These are phyloP conservation scores for Iris pallida DNA, from an alignment of 116 monocot genomes.

Conservation along the genomic window DNA sequence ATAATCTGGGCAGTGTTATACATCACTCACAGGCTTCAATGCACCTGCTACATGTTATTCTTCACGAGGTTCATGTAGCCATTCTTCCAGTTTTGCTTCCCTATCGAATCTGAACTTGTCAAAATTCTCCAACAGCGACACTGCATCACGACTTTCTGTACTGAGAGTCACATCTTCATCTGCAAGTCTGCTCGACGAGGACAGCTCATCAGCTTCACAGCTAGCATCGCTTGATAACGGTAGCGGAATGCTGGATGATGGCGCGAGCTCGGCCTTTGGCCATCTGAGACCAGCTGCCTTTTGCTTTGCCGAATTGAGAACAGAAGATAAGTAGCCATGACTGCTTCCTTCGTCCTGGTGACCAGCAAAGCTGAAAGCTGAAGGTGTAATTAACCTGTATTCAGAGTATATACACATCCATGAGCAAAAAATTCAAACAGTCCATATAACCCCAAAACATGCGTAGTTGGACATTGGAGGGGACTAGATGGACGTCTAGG, in stretches of 20 bases:
- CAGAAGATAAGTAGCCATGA: constrained; percentile 47
- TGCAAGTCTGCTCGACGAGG: constrained; percentile 30
- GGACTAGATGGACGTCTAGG: too few species aligned
- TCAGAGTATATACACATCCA: not conserved
- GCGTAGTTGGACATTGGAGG: too few species aligned
- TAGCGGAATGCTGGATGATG: constrained; percentile 12
- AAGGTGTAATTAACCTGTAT: constrained; percentile 55
- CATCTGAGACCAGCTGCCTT: constrained; percentile 58
- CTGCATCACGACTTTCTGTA: constrained; percentile 3
- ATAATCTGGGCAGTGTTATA: too few species aligned
- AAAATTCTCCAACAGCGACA: constrained; percentile 31
- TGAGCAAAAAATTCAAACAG: too few species aligned
- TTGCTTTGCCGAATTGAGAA: constrained; percentile 73
- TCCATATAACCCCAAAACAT: too few species aligned
- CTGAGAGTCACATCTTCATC: constrained; percentile 22
- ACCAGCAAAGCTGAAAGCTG: constrained; percentile 1
- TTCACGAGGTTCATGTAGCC: constrained; percentile 39
- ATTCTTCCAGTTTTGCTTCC: constrained; percentile 61
- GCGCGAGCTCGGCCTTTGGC: constrained; percentile 18
- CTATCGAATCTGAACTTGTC: constrained; percentile 56
- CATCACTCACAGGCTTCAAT: too few species aligned
- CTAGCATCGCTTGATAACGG: too few species aligned
- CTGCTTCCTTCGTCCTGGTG: constrained; percentile 14
- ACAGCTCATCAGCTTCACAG: constrained; percentile 46
- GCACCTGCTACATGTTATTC: not conserved